These are phyloP conservation scores for Chlorella sp. DNA, from an alignment of 139 green algal species.

Conservation along the genomic window DNA sequence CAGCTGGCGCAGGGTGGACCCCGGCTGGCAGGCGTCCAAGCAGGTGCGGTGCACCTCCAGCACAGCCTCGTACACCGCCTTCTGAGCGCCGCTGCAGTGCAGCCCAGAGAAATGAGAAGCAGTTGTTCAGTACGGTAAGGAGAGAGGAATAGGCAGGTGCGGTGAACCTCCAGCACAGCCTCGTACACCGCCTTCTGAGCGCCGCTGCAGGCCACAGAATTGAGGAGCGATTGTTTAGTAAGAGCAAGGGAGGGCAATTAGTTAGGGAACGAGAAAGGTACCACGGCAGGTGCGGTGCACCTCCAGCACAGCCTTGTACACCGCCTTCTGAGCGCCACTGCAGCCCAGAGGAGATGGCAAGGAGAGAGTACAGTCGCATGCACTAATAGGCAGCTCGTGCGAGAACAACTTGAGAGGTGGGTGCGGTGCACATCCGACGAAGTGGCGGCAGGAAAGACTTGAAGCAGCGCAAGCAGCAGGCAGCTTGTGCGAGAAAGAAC, in stretches of 20 bases:
- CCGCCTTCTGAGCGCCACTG: background rate
- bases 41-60: slow-evolving; percentile 64
- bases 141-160: background rate
- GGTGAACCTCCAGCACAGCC: background rate
- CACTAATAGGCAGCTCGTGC: too few relatives aligned
- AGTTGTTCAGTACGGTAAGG: background rate
- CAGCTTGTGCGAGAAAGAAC: too few relatives aligned
- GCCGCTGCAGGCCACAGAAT: too few relatives aligned
- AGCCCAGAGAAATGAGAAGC: background rate
- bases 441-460: too few relatives aligned
- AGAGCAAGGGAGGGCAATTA: background rate
- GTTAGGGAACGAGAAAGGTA: background rate
- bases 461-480: background rate
- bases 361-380: too few relatives aligned
- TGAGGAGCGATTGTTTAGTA: too few relatives aligned
- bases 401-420: too few relatives aligned
- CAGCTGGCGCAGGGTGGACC: slow-evolving; percentile 64
- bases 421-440: too few relatives aligned
- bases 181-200: background rate
- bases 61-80: slow-evolving; percentile 82
- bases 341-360: too few relatives aligned
- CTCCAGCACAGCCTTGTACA: background rate
- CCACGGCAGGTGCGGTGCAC: background rate
- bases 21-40: slow-evolving; percentile 58
- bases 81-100: slow-evolving; percentile 67